phyloP scores from a whole-genome alignment of 306 rosid genomes.

The Arachis hypogaea region DNA sequence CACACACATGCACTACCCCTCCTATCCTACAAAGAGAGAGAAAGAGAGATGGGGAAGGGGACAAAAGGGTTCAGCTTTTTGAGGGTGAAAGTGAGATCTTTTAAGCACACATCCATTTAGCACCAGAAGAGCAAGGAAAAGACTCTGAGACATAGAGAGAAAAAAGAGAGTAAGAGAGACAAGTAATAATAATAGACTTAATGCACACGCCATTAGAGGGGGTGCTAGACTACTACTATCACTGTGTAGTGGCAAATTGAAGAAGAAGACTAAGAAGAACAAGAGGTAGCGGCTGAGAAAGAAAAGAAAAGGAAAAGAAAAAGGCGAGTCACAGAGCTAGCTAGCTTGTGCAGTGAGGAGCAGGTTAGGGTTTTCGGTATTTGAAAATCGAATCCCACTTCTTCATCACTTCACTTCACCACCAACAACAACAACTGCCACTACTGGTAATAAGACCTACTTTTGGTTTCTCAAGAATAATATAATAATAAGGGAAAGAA shows the following conservation, averaged over 20 bases:
- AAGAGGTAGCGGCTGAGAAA: background rate
- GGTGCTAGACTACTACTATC: background rate
- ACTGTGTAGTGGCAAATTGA: no score
- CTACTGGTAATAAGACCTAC: background rate
- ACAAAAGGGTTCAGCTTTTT: conserved; percentile 58
- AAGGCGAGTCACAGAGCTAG: background rate
- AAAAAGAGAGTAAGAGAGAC: conserved; percentile 18
- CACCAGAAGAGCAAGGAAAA: conserved; percentile 14
- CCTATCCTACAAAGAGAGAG: conserved; percentile 24
- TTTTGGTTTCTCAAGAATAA: no score
- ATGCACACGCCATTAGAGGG: conserved; percentile 51
- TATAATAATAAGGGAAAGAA: no score
- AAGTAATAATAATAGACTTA: conserved; percentile 28
- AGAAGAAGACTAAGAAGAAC: background rate
- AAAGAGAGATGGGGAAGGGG: conserved; percentile 32
- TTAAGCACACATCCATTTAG: conserved; percentile 46
- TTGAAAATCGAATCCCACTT: conserved; percentile 34
- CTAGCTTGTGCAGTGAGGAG: conserved; percentile 12
- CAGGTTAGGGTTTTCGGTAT: conserved; percentile 43
- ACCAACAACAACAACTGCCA: conserved; percentile 16
- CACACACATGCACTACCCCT: conserved; percentile 17
- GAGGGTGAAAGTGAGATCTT: conserved; percentile 58
- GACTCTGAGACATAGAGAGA: conserved; percentile 2
- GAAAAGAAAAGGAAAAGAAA: no score
- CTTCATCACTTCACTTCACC: conserved; percentile 18